Base-by-base conservation (phyloP, 345 rosid genomes). In the Brassica cretica region DNA sequence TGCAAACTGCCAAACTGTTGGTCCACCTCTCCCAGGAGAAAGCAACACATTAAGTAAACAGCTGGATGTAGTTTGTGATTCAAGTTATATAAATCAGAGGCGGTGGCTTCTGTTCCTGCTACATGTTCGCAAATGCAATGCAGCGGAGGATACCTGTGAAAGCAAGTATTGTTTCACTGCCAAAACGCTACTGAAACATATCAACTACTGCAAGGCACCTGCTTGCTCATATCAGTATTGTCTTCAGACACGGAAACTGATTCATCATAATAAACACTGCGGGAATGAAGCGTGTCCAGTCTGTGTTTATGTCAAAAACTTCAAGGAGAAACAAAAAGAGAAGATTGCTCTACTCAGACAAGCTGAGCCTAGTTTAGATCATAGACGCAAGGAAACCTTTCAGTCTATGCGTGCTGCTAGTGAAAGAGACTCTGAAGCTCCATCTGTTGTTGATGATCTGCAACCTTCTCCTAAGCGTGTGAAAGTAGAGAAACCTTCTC, bases 101-200 rank as follows among this genome's bases (percentile, higher is more conserved):
- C 88, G 84, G 78, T 95, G 99, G 98, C 91, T 95, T 82, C 80
- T 95, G 87, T 86, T 91, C 80, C 81, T 95, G 84, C 82, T 87
- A 51, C 99, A 95, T 89, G 98, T 93, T 37, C 89, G 90, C 25
- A 80, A 85, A 67, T 95, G 99, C 86, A 61, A 84, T 21, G 90
- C 97, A 55, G 89, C 87, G 2, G 90, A 89, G 84, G 97, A 90
- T 62, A 83, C 84, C 69, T 95, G 99, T 83, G 87, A 66, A 18
- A 93, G 84, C 24, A 66, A 29, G 72, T 77, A 86, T 84, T 93
- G 99, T 78, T 72, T 84, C 66, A 66, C 78, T 67, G 89, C 76
- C 49, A 91, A 90, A 80, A 83, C 82, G 75, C 80, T 95, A 84
- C 83, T 82, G 87, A 87, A 79, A 81, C 99, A 95, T 79, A 85